Conservation (phyloP, 257 asterid genomes). For the Sherardia arvensis region DNA sequence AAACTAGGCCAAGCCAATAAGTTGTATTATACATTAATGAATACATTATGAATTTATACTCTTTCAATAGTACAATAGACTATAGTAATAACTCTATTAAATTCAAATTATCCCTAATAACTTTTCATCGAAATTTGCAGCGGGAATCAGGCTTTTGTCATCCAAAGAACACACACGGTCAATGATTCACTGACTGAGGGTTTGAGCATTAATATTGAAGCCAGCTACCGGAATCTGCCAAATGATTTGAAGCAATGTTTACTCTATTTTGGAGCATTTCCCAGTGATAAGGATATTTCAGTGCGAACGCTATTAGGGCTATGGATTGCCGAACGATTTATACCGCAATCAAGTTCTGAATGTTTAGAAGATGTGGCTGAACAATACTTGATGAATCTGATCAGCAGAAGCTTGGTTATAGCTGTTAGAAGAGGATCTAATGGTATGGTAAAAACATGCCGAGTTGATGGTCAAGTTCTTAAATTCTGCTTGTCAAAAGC, state of each 20-base stretch:
- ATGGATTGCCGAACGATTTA: neutral
- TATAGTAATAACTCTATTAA: no score
- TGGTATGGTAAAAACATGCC: neutral
- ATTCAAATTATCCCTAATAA: neutral
- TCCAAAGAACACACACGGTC: neutral
- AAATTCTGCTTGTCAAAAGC: neutral
- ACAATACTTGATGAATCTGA: neutral
- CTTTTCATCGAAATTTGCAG: neutral
- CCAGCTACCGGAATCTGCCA: neutral
- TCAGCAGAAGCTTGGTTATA: neutral
- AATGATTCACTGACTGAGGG: neutral
- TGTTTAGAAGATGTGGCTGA: neutral
- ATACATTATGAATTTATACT: no score
- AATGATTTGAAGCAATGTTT: neutral
- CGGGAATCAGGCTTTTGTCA: neutral
- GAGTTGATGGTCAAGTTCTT: neutral
- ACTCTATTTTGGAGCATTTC: neutral
- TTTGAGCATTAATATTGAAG: neutral
- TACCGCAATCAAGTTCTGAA: neutral
- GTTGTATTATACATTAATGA: no score
- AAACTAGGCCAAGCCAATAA: no score
- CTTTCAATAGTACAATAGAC: no score
- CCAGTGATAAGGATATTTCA: neutral
- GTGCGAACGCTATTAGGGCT: neutral
- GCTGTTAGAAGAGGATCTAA: neutral